Base-by-base conservation (phyloP, 345 rosid species). In the Aegle marmelos region DNA sequence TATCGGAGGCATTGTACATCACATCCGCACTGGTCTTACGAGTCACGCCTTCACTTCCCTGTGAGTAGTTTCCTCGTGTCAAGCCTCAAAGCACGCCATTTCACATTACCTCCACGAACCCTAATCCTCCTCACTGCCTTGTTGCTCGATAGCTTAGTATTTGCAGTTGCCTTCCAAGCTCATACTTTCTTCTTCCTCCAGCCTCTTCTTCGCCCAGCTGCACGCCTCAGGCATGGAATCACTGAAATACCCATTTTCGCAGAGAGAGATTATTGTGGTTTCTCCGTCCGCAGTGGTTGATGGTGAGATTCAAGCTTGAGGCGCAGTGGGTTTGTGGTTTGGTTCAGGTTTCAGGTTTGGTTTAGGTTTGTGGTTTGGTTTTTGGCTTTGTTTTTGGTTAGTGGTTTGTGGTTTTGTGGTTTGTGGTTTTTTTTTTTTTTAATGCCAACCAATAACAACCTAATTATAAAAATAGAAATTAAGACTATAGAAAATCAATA, bases 141-240 rank as follows among this genome's bases (percentile, higher is more conserved):
- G 89, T 93, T 89, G 88, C 93, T 90, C 1, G 98, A 93, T 68
- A 93, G 68, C 86, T 93, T 93, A 13, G 95, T 92, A 82, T 84
- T 93, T 7, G 95, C 95, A 9, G 92, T 67, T 90, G 94, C 89
- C 98, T 89, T 85, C 98, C 96, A 48, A 91, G 90, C 87, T 93
- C 98, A 62, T 91, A 93, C 93, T 96, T 93, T 76, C 98, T 93
- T 93, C 94, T 91, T 93, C 86, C 97, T 91, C 97, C 97, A 91
- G 0, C 87, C 90, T 91, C 92, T 91, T 89, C 85, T 93, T 93
- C 97, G 94, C 28, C 97, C 97, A 48, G 97, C 90, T 86, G 95
- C 97, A 80, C 97, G 92, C 83, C 97, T 88, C 91, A 90, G 90
- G 95, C 94, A 90, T 90, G 7, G 92, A 91, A 86, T 93, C 95